Conservation (phyloP, 108 stramenopile genomes). For the Mediolabrus comicus region DNA sequence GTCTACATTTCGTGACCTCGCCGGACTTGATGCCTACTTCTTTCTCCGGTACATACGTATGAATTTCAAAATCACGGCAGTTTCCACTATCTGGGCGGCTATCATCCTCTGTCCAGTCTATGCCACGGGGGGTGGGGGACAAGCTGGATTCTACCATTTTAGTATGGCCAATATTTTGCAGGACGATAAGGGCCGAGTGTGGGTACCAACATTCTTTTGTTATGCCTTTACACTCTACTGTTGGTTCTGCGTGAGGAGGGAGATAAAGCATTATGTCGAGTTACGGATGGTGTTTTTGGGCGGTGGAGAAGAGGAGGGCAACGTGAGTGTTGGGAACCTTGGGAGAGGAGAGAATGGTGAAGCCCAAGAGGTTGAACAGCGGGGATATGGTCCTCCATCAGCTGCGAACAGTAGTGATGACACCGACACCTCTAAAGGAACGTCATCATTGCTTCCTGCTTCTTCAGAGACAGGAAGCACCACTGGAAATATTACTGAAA, state of each 20-base stretch:
- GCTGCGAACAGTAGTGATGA: background rate
- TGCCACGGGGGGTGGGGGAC: slow-evolving; percentile 62
- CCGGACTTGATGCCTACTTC: slow-evolving; percentile 92
- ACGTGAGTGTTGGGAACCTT: background rate
- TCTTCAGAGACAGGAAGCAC: too few relatives aligned
- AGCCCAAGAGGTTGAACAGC: slow-evolving; percentile 1
- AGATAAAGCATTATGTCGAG: slow-evolving; percentile 87
- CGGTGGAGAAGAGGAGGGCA: slow-evolving; percentile 48
- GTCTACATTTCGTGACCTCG: slow-evolving; percentile 41
- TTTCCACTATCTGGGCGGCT: slow-evolving; percentile 78
- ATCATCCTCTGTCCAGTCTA: slow-evolving; percentile 74
- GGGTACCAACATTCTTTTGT: slow-evolving; percentile 86
- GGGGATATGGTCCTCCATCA: slow-evolving; percentile 42
- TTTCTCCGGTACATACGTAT: slow-evolving; percentile 86
- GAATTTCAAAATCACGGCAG: slow-evolving; percentile 77
- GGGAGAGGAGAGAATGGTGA: background rate
- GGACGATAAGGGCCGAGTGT: slow-evolving; percentile 64
- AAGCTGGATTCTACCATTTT: slow-evolving; percentile 80
- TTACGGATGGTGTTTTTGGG: slow-evolving; percentile 75
- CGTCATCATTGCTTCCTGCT: too few relatives aligned
- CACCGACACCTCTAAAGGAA: too few relatives aligned
- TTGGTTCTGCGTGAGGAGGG: slow-evolving; percentile 81
- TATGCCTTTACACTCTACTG: slow-evolving; percentile 80
- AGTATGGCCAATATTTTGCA: slow-evolving; percentile 78
- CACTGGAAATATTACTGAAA: background rate